Conservation (phyloP, 176 grass and related monocot species). For the Sorghum bicolor region Sorghum_bicolor_NCBIv3 NC_012871.2:72023001-72023500, state of each 20-base stretch:
- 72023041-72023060: constrained; percentile 14
- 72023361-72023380: not conserved
- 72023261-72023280: not conserved
- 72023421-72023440: not conserved
- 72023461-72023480: not conserved
- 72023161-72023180: constrained; percentile 28
- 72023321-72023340: not conserved
- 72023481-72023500: not conserved
- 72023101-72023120: constrained; percentile 30
- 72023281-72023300: not conserved
- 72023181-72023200: not conserved
- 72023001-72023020: constrained; percentile 13
- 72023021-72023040: constrained; percentile 36
- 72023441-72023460: not conserved
- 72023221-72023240: not conserved
- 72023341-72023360: not conserved
- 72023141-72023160: not conserved
- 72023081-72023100: constrained; percentile 16
- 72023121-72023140: constrained; percentile 32
- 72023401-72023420: not conserved
- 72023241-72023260: not conserved
- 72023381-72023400: not conserved
- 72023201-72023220: not conserved
- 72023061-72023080: not conserved
- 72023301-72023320: not conserved